phyloP scores from a whole-genome alignment of 2,329 filamentous ascomycete genomes.

The Ceratocystis colombiana region DNA sequence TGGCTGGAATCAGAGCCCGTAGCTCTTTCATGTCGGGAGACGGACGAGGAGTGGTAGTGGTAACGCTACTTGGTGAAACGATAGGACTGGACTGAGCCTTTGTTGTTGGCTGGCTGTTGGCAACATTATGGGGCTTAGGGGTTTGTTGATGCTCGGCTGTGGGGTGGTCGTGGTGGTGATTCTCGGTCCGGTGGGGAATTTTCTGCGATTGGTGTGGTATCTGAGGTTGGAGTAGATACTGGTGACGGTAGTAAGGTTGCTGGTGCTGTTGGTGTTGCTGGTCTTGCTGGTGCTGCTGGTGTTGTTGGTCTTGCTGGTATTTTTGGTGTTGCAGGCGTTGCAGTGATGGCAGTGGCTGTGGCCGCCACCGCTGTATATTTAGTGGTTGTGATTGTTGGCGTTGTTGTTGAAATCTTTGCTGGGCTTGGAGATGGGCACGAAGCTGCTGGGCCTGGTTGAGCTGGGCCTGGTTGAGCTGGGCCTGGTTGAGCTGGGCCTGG shows the following conservation, averaged over 20 bases:
- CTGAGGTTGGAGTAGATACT: background rate
- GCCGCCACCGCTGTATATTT: too few species aligned
- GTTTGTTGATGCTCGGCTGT: background rate
- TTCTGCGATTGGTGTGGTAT: background rate
- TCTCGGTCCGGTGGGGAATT: background rate
- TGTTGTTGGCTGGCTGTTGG: background rate
- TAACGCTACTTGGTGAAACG: background rate
- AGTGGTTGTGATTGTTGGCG: too few species aligned
- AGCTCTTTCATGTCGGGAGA: conserved; percentile 13
- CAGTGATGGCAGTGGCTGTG: too few species aligned
- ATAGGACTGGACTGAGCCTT: background rate
- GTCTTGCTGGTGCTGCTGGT: too few species aligned
- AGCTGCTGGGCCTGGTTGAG: background rate
- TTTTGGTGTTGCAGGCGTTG: too few species aligned
- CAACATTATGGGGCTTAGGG: background rate
- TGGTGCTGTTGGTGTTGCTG: too few species aligned
- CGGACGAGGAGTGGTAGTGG: background rate
- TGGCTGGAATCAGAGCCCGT: conserved; percentile 11
- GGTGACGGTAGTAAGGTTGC: too few species aligned
- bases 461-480: background rate
- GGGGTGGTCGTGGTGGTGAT: background rate
- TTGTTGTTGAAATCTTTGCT: too few species aligned
- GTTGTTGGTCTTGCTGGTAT: too few species aligned
- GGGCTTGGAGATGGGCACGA: background rate
- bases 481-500: background rate